A percentile compares a stretch with the other conserved stretches of the same genome.
Evolutionary conservation across 2,329 filamentous ascomycete species (phyloP).

Genomic region (Xylariaceae sp.): DNA sequence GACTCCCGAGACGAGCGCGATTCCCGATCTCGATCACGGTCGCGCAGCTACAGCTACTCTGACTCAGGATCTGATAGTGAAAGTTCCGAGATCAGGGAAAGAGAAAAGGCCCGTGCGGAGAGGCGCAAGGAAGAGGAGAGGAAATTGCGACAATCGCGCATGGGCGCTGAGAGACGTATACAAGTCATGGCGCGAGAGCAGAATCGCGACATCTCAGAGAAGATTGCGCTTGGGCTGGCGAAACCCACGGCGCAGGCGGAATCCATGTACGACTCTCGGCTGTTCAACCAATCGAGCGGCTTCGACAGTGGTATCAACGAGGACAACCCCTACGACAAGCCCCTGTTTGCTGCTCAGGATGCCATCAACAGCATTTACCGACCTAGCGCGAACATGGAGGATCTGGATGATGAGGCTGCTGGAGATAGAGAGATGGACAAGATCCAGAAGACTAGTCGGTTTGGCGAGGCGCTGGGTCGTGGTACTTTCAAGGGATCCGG

Average conservation of each 20-base stretch:
- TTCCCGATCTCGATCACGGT: conserved; percentile 39
- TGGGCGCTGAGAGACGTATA: conserved; percentile 89
- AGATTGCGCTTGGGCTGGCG: conserved; percentile 88
- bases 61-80: conserved; percentile 57
- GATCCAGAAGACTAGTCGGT: conserved; percentile 81
- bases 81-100: conserved; percentile 68
- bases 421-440: conserved; percentile 82
- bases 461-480: conserved; percentile 79
- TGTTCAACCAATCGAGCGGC: conserved; percentile 92
- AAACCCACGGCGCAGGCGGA: conserved; percentile 92
- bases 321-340: conserved; percentile 96
- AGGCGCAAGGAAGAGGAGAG: conserved; percentile 79
- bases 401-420: conserved; percentile 73
- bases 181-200: conserved; percentile 94
- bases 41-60: conserved; percentile 52
- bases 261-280: conserved; percentile 92
- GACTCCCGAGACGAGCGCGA: conserved; percentile 41
- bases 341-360: conserved; percentile 92
- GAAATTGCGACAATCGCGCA: conserved; percentile 86
- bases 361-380: conserved; percentile 93
- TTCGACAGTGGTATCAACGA: conserved; percentile 95
- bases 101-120: conserved; percentile 75
- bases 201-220: conserved; percentile 94
- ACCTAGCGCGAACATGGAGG: conserved; percentile 70
- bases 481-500: conserved; percentile 88